Conservation (phyloP, 2,329 filamentous ascomycete genomes). For the Claviceps paspali region DNA sequence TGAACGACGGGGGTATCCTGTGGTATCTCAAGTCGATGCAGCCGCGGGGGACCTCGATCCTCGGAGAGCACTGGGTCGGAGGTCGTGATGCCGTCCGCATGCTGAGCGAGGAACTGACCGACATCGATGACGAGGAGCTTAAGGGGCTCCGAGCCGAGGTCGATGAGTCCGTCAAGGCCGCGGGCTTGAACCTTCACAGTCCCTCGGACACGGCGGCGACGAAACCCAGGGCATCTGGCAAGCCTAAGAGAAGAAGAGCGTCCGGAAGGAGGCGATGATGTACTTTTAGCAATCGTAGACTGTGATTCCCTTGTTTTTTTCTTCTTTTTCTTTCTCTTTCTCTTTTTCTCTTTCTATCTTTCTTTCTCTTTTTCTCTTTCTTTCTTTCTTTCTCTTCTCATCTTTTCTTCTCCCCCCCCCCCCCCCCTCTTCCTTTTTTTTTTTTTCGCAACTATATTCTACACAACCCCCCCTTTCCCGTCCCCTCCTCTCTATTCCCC, state of each 20-base stretch:
- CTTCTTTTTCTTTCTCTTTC: background rate
- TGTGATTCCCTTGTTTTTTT: background rate
- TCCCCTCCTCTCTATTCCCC: too few relatives aligned
- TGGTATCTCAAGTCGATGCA: conserved; percentile 82
- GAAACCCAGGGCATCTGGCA: conserved; percentile 15
- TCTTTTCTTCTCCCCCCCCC: background rate
- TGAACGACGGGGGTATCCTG: conserved; percentile 62
- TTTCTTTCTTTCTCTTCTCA: background rate
- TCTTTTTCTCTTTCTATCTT: background rate
- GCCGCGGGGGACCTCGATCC: conserved; percentile 61
- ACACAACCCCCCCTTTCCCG: too few relatives aligned
- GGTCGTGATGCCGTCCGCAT: conserved; percentile 50
- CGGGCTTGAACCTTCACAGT: conserved; percentile 12
- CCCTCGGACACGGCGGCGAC: conserved; percentile 7
- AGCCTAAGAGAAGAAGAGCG: conserved; percentile 19
- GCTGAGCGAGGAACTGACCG: conserved; percentile 77
- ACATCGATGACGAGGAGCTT: conserved; percentile 82
- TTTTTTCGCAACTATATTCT: too few relatives aligned
- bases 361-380: background rate
- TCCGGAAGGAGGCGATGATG: conserved; percentile 20
- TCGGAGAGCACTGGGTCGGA: conserved; percentile 49
- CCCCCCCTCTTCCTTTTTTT: background rate
- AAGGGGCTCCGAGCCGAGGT: conserved; percentile 49
- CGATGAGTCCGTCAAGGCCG: conserved; percentile 23
- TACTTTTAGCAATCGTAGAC: background rate